Percentiles rank a stretch among this genome's conserved stretches.
Conservation (phyloP, 2,329 filamentous ascomycete species). For the Nemania abortiva region DNA sequence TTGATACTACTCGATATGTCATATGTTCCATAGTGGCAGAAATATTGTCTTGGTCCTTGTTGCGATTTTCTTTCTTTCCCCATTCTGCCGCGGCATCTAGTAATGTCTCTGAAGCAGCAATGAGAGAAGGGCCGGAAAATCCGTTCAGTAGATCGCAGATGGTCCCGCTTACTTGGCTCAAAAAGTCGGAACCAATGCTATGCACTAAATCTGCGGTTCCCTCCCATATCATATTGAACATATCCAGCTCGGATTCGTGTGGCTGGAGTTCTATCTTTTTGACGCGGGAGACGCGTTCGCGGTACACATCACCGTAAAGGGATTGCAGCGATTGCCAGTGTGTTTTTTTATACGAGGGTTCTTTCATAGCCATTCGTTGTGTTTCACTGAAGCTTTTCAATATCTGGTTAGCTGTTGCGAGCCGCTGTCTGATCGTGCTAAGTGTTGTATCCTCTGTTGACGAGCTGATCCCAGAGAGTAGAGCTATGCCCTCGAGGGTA, state of each 20-base stretch:
- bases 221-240: constrained; percentile 32
- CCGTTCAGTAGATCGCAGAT: constrained; percentile 14
- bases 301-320: constrained; percentile 24
- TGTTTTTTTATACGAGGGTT: constrained; percentile 21
- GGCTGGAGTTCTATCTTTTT: constrained; percentile 28
- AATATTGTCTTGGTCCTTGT: constrained; percentile 21
- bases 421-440: constrained; percentile 10
- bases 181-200: constrained; percentile 29
- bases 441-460: constrained; percentile 15
- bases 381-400: constrained; percentile 24
- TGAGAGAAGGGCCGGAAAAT: constrained; percentile 27
- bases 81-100: constrained; percentile 21
- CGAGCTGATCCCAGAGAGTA: constrained; percentile 31
- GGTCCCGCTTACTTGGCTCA: background rate
- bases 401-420: constrained; percentile 24
- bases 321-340: background rate
- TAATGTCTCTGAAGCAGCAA: constrained; percentile 29
- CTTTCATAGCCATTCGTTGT: constrained; percentile 20
- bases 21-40: constrained; percentile 13
- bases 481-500: constrained; percentile 25
- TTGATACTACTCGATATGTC: constrained; percentile 18
- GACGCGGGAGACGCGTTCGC: constrained; percentile 26
- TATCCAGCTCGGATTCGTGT: constrained; percentile 20
- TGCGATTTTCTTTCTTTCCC: constrained; percentile 18
- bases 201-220: constrained; percentile 13